Conservation (phyloP, 805 yeast genomes). For the Metschnikowia rubicola region DNA sequence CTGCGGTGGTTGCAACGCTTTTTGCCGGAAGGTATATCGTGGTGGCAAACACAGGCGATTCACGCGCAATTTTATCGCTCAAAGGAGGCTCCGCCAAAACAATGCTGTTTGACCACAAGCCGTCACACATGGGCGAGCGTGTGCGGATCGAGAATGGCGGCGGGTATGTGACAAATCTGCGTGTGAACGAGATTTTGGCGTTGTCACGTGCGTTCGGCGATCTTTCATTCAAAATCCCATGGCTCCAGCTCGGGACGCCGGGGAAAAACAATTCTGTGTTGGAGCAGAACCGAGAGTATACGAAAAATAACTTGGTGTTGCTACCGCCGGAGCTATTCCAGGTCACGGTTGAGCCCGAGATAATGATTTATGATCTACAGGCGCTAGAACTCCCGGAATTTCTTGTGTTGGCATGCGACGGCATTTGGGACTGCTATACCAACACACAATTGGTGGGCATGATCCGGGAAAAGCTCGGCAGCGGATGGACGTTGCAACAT, state of each 20-base stretch:
- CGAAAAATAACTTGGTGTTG: slow-evolving; percentile 27
- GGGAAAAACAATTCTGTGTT: slow-evolving; percentile 32
- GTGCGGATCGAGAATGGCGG: slow-evolving; percentile 41
- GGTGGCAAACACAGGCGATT: slow-evolving; percentile 75
- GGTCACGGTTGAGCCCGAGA: slow-evolving; percentile 43
- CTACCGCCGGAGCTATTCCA: slow-evolving; percentile 43
- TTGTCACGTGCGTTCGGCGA: slow-evolving; percentile 46
- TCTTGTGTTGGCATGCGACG: slow-evolving; percentile 43
- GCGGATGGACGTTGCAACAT: slow-evolving; percentile 57
- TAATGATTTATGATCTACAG: slow-evolving; percentile 34
- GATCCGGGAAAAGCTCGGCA: slow-evolving; percentile 54
- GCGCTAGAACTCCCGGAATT: slow-evolving; percentile 32
- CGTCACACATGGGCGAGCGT: slow-evolving; percentile 41
- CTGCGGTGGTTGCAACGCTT: slow-evolving; percentile 35
- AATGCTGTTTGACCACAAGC: slow-evolving; percentile 43
- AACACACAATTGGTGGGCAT: slow-evolving; percentile 51
- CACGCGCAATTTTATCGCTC: slow-evolving; percentile 58
- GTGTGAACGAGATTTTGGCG: slow-evolving; percentile 44
- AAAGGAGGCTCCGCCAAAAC: slow-evolving; percentile 52
- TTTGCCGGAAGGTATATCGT: slow-evolving; percentile 38
- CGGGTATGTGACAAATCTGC: slow-evolving; percentile 33
- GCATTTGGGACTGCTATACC: slow-evolving; percentile 49
- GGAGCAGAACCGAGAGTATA: slow-evolving; percentile 20
- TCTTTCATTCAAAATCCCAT: slow-evolving; percentile 39
- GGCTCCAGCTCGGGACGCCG: slow-evolving; percentile 21